Evolutionary conservation across 2,329 filamentous ascomycete genomes (phyloP), one percentile per base, ranked within the genome.

Genomic region (Pseudonectria buxi): DNA sequence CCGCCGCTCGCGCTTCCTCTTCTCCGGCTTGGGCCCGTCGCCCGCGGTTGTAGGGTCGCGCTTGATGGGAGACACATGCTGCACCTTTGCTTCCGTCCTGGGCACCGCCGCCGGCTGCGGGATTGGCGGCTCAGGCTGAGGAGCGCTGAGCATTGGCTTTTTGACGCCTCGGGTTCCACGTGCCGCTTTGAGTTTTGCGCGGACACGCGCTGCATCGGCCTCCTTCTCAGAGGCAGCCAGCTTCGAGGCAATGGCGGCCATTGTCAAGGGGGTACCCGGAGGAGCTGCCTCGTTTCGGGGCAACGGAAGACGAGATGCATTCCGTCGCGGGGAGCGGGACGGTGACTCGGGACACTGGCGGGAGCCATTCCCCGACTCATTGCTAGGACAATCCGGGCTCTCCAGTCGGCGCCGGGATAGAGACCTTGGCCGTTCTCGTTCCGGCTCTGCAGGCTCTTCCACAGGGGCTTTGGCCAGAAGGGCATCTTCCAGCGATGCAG

Each of bases 191-290:
- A 81, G 65, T 53, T 81, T 81, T 3, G 78, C 78, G 4, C 76
- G 63, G 0, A 81, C 75, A 15, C 77, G 67, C 2, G 76, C 76
- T 2, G 77, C 77, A 44, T 81, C 76, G 4, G 78, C 78, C 35
- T 81, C 76, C 13, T 74, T 67, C 44, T 81, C 78, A 1, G 76
- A 75, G 2, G 78, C 77, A 1, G 76, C 78, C 0, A 81, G 64
- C 55, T 81, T 81, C 18, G 76, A 75, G 0, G 74, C 72, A 41
- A 81, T 81, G 24, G 64, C 69, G 7, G 74, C 72, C 69, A 79
- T 78, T 14, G 71, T 78, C 4, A 80, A 56, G 0, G 76, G 76
- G 18, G 69, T 76, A 43, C 78, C 74, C 32, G 72, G 68, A 5
- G 64, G 59, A 2, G 56, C 52, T 4, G 63, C 62, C 15, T 64